phyloP scores from a whole-genome alignment of 2,329 filamentous ascomycete genomes.

The Penicillium sp. region DNA sequence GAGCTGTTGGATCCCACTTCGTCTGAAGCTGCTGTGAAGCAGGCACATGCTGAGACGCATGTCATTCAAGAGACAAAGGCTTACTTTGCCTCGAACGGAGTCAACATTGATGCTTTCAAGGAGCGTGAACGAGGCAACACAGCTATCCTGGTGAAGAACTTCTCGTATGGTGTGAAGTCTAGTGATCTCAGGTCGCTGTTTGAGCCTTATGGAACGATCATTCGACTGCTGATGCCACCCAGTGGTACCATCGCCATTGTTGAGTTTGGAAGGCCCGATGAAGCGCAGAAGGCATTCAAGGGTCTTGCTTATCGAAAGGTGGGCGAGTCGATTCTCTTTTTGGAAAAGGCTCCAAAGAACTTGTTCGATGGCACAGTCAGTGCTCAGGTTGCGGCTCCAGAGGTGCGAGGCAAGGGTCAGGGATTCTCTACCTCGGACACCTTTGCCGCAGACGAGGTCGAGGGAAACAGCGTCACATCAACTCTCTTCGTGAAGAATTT shows the following conservation, averaged over 20 bases:
- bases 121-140: conserved; percentile 79
- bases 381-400: conserved; percentile 30
- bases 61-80: conserved; percentile 94
- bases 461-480: conserved; percentile 58
- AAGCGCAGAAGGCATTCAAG: conserved; percentile 80
- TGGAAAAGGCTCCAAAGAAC: conserved; percentile 88
- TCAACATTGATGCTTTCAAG: conserved; percentile 91
- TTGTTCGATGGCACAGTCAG: conserved; percentile 58
- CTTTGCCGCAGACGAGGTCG: conserved; percentile 42
- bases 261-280: conserved; percentile 74
- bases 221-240: conserved; percentile 85
- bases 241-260: conserved; percentile 91
- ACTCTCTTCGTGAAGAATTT: conserved; percentile 93
- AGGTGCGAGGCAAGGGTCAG: conserved; percentile 37
- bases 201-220: conserved; percentile 79
- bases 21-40: conserved; percentile 89
- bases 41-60: conserved; percentile 93
- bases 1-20: conserved; percentile 94
- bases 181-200: conserved; percentile 80
- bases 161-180: conserved; percentile 76
- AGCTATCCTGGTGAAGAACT: conserved; percentile 90
- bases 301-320: conserved; percentile 85
- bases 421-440: conserved; percentile 45
- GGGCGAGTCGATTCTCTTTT: conserved; percentile 84
- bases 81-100: conserved; percentile 83